Evolutionary conservation across 768 basidiomycete species (phyloP), one percentile per base, ranked within the genome.

Genomic region (Leccinum variicolor): DNA sequence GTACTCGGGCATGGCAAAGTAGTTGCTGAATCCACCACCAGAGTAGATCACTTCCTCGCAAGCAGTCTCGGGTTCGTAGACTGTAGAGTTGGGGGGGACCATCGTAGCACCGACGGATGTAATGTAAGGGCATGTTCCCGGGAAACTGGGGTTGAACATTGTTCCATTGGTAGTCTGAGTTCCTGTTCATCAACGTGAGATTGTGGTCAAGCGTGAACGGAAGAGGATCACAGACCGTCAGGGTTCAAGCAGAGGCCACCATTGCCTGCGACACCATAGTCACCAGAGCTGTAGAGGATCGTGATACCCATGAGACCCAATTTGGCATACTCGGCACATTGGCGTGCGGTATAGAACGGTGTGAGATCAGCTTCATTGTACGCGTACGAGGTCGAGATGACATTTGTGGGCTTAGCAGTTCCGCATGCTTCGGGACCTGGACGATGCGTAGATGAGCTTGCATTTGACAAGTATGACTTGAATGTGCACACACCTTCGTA

Each of bases 81-180:
- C 71, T 8, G 69, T 72, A 2, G 64, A 53, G 34, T 69, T 69
- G 4, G 73, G 69, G 21, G 75, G 74, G 21, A 81, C 64, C 65
- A 77, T 77, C 3, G 82, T 82, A 8, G 77, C 81, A 25, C 82
- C 80, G 14, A 82, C 71, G 3, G 75, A 69, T 4, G 80, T 80
- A 29, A 81, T 65, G 54, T 69, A 81, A 21, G 80, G 76, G 53
- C 80, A 81, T 3, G 72, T 70, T n/a, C 62, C 71, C 1, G 80
- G 80, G 73, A 79, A 80, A 19, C 48, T 60, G 0, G 77, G 79
- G 59, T 73, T 78, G 66, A 81, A 80, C 36, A 63, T 62, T 4
- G 49, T 69, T 25, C 73, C 74, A 26, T 48, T 45, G 3, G 36
- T 6, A 9, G 64, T 54, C 34, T 70, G 68, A 6, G 56, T 55